Evolutionary conservation across 129 eudicot species (phyloP).

Genomic region (carrot (Daucus carota)): DNA sequence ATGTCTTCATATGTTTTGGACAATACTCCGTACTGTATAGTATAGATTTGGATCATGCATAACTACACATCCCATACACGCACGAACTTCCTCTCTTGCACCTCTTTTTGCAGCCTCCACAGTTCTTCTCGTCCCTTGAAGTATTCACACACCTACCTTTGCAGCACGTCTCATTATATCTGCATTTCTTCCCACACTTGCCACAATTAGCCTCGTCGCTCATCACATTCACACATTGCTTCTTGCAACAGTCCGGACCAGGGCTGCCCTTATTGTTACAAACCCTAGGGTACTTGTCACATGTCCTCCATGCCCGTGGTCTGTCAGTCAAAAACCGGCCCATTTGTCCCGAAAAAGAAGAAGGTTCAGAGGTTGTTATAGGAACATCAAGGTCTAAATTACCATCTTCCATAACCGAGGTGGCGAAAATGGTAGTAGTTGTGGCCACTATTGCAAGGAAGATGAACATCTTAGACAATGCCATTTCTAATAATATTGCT

Average conservation of each 20-base stretch:
- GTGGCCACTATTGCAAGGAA: neutral
- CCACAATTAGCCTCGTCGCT: conserved; percentile 31
- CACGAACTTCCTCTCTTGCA: conserved; percentile 12
- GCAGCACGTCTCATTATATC: conserved; percentile 29
- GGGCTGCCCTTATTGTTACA: conserved; percentile 27
- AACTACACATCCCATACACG: conserved; percentile 12
- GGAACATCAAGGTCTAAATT: neutral
- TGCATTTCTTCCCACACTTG: conserved; percentile 34
- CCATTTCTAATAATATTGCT: neutral
- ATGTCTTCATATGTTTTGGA: too few species aligned
- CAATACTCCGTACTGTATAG: too few species aligned
- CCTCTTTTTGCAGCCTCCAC: conserved; percentile 11
- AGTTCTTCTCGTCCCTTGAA: neutral
- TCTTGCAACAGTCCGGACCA: conserved; percentile 34
- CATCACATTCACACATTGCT: conserved; percentile 38
- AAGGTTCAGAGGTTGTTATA: neutral
- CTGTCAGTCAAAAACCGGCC: conserved; percentile 3
- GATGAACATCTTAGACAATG: neutral
- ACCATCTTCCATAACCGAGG: neutral
- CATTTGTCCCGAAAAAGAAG: neutral
- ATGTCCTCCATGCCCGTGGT: neutral
- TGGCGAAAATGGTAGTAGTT: neutral
- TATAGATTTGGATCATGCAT: conserved; percentile 2
- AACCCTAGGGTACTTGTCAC: conserved; percentile 36
- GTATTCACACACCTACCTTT: conserved; percentile 19